Evolutionary conservation across 2,329 filamentous ascomycete genomes (phyloP), one percentile per base, ranked within the genome.

Genomic region (Fusarium illudens): DNA sequence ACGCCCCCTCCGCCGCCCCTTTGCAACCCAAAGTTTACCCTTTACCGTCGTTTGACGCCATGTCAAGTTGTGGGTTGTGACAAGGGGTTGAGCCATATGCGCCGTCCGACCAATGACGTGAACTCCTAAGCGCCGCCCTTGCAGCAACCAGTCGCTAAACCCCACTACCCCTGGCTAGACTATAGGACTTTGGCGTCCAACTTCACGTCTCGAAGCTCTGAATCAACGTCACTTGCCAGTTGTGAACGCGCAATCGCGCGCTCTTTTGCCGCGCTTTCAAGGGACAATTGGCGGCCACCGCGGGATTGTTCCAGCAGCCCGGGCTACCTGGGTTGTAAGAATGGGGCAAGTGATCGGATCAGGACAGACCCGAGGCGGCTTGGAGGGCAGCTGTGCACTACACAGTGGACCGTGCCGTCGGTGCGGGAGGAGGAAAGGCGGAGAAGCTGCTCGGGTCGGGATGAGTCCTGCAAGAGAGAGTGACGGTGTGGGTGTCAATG

Each of bases 101-200:
- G 60, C 62, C 36, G 49, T 25, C 29, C 51, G 53, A 37, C 75
- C 75, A 76, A 76, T 76, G 60, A 71, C 46, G 58, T 33, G 13
- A 51, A 56, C 37, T 71, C 63, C 54, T 76, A 76, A 75, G 75
- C 75, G 75, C 75, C 72, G 72, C 68, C 63, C 68, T 71, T 73
- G 67, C 71, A 71, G 64, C 67, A 70, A 52, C 65, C 65, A 68
- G 71, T 70, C 72, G 65, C 65, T 65, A 57, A 60, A 70, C 68
- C 68, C 75, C 72, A 69, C 65, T 30, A 53, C 60, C 64, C 63
- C 66, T 63, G 57, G 52, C 55, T 66, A 60, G 62, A 62, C 67
- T 70, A 60, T 58, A 63, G 63, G 59, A 64, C 55, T 58, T 64
- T 59, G 61, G 55, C 60, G 58, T 61, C 60, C 42, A 50, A 58